Base-by-base conservation (phyloP, 768 basidiomycete species). In the Tulasnella sp. region DNA sequence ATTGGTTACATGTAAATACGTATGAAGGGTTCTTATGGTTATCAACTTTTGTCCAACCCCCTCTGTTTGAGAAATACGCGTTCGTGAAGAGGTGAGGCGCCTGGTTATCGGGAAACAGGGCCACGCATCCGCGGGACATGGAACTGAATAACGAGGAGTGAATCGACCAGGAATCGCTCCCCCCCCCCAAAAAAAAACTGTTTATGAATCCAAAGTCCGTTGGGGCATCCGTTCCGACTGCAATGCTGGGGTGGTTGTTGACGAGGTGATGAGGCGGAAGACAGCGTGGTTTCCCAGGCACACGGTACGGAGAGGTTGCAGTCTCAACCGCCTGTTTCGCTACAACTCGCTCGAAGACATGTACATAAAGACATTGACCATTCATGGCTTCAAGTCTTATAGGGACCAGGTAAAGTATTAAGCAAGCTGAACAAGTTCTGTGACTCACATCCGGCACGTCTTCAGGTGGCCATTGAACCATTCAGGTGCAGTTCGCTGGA, bases 341-440 rank as follows among this genome's bases (percentile, higher is more conserved):
- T 67, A 26, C 29, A 67, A 67, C 61, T 35, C 26, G 61, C 61
- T 67, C 61, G 35, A 67, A 11, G 35, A 74, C 29, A 81, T 83
- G 77, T 78, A 80, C 77, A 95, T 95, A 84, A 94, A 95, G 83
- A 94, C 94, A 26, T 85, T 95, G 40, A 95, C 94, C 0, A 92
- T 96, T 78, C 92, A 95, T 84, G 96, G 96, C 79, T 99, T 99
- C 89, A 99, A 99, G 85, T 98, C 96, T n/a, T 99, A 87, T 80
- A 81, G 85, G 71, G 86, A 87, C 80, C 79, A 81, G 69, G 80
- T 81, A 77, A 16, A 75, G 79, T 37, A 18, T 23, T 37, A 23
- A 26, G 26, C 10, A 29, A 26, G 20, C 15, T 29, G 73, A 7
- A 16, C 29, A 18, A 26, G 16, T 7, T 51, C 7, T 26, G 48